Evolutionary conservation across 192 early-diverging fungal genomes (phyloP).

Genomic region (Diversispora epigaea): DNA sequence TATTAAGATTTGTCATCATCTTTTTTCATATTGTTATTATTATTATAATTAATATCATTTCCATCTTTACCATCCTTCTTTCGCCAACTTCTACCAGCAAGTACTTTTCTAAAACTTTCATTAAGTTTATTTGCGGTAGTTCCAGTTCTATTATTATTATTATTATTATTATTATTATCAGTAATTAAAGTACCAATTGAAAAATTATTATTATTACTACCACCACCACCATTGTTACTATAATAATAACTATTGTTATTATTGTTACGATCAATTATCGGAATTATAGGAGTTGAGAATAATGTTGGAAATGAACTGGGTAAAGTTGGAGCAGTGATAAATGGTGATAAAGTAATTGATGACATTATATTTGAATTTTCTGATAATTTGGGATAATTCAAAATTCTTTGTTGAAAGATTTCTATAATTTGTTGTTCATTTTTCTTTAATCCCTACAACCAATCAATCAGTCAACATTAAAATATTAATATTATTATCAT

Average conservation of each 20-base stretch:
- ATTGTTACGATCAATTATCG: background rate
- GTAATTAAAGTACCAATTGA: background rate
- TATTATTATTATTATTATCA: background rate
- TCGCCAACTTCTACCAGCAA: background rate
- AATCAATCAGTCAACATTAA: too few species aligned
- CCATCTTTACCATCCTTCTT: background rate
- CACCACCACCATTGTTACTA: too few species aligned
- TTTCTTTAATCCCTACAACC: constrained; percentile 50
- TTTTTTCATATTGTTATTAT: too few species aligned
- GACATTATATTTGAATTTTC: constrained; percentile 52
- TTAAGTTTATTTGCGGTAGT: constrained; percentile 26
- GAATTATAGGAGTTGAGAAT: background rate
- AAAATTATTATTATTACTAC: too few species aligned
- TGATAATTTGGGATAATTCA: constrained; percentile 39
- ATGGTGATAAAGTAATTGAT: constrained; percentile 11
- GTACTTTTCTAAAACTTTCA: constrained; percentile 16
- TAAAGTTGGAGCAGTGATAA: constrained; percentile 7
- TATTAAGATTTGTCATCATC: too few species aligned
- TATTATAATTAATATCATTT: too few species aligned
- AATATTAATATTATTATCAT: background rate
- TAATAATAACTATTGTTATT: too few species aligned
- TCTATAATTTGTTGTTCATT: constrained; percentile 61
- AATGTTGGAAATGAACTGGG: constrained; percentile 9
- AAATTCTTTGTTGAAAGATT: constrained; percentile 49
- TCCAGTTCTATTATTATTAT: background rate